Evolutionary conservation across 768 basidiomycete genomes (phyloP).

Genomic region (Termitomyces sp.): DNA sequence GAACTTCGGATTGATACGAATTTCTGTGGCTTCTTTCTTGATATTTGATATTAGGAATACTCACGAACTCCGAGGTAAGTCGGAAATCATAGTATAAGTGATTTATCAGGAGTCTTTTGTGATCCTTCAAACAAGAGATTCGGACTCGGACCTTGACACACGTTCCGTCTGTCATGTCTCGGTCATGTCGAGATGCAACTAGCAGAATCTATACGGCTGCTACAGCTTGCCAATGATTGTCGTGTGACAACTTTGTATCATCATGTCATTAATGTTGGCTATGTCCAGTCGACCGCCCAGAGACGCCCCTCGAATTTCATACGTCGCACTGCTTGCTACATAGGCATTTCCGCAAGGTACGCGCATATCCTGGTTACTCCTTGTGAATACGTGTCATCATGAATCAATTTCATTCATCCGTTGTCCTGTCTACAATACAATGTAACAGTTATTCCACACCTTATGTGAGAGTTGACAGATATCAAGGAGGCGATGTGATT

Average conservation of each 20-base stretch:
- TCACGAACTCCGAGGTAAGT: neutral
- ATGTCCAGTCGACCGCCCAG: neutral
- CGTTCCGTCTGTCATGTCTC: neutral
- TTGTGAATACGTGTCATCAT: neutral
- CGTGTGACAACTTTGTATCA: too few species aligned
- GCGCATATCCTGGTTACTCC: neutral
- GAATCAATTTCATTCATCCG: neutral
- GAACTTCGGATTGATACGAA: neutral
- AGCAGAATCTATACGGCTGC: too few species aligned
- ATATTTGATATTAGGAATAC: neutral
- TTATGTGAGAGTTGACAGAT: too few species aligned
- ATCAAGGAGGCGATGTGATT: conserved; percentile 7
- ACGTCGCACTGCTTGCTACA: too few species aligned
- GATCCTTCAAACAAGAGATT: neutral
- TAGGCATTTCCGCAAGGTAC: neutral
- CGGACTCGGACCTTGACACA: too few species aligned
- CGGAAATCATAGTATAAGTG: too few species aligned
- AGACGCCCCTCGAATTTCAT: too few species aligned
- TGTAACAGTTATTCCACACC: too few species aligned
- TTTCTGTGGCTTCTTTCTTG: neutral
- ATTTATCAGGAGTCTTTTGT: neutral
- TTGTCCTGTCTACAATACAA: neutral
- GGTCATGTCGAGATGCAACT: too few species aligned
- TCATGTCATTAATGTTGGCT: neutral
- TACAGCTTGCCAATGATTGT: neutral